Conservation (phyloP, 2,329 filamentous ascomycete genomes). For the Aaosphaeria arxii region DNA sequence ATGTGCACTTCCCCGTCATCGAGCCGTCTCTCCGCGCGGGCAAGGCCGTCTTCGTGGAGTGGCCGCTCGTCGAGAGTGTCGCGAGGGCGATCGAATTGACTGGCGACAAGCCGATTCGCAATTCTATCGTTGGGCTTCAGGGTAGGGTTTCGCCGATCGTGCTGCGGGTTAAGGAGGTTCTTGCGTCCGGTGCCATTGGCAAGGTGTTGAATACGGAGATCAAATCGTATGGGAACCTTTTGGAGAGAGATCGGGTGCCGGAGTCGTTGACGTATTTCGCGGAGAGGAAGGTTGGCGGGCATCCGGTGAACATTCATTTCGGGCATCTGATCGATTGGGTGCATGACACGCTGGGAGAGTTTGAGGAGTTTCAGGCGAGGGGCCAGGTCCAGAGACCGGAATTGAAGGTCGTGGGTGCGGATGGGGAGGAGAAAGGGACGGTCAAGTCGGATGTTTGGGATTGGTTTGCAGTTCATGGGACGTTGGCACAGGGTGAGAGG, state of each 20-base stretch:
- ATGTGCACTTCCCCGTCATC: slow-evolving; percentile 39
- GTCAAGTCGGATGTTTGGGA: background rate
- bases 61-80: slow-evolving; percentile 42
- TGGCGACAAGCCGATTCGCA: slow-evolving; percentile 29
- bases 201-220: slow-evolving; percentile 30
- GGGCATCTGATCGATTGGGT: slow-evolving; percentile 19
- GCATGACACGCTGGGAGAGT: slow-evolving; percentile 15
- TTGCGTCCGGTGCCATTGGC: slow-evolving; percentile 42
- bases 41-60: slow-evolving; percentile 49
- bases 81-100: slow-evolving; percentile 44
- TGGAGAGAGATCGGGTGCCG: slow-evolving; percentile 2
- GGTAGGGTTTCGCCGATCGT: slow-evolving; percentile 36
- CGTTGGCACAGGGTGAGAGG: background rate
- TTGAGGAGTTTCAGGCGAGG: slow-evolving; percentile 6
- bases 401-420: slow-evolving; percentile 4
- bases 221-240: background rate
- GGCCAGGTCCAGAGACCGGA: slow-evolving; percentile 17
- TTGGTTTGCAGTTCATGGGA: background rate
- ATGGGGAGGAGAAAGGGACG: background rate
- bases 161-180: slow-evolving; percentile 38
- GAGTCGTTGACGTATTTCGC: slow-evolving; percentile 14
- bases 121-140: slow-evolving; percentile 48
- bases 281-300: slow-evolving; percentile 12
- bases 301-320: slow-evolving; percentile 16
- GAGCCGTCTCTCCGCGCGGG: slow-evolving; percentile 44